Percentiles rank a stretch among this genome's conserved stretches.
phyloP scores from a whole-genome alignment of 176 grass and related monocot genomes.

The Leersia perrieri region DNA sequence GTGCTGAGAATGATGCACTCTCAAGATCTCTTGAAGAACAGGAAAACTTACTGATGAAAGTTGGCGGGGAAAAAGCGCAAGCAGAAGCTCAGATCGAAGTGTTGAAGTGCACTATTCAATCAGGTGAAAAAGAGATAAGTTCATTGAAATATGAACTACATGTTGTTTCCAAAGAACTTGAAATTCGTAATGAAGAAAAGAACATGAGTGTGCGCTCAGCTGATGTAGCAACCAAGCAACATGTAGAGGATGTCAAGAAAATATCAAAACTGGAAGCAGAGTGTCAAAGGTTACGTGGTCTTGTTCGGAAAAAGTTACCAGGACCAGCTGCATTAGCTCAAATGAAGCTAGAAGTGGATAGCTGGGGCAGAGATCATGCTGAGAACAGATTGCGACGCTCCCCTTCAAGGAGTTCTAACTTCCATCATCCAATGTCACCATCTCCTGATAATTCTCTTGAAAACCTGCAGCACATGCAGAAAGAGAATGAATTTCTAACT shows the following conservation, averaged over 20 bases:
- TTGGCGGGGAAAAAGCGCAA: conserved; percentile 80
- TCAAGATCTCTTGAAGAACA: conserved; percentile 82
- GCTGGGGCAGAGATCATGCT: conserved; percentile 71
- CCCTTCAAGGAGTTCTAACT: conserved; percentile 58
- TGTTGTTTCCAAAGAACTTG: conserved; percentile 89
- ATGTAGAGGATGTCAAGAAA: conserved; percentile 88
- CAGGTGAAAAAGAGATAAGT: conserved; percentile 82
- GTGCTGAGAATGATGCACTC: conserved; percentile 81
- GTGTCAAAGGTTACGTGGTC: conserved; percentile 89
- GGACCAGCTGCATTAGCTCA: conserved; percentile 94
- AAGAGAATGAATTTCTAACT: conserved; percentile 93
- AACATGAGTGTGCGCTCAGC: conserved; percentile 95
- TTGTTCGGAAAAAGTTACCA: conserved; percentile 97
- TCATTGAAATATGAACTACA: conserved; percentile 93
- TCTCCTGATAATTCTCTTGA: conserved; percentile 50
- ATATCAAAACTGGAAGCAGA: conserved; percentile 97
- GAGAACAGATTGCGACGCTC: conserved; percentile 79
- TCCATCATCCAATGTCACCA: conserved; percentile 50
- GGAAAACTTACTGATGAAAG: conserved; percentile 73
- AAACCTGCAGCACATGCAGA: conserved; percentile 80
- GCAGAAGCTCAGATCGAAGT: conserved; percentile 89
- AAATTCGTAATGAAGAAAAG: conserved; percentile 98
- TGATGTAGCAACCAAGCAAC: conserved; percentile 93
- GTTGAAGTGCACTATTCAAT: conserved; percentile 72
- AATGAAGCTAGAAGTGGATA: conserved; percentile 99